These are phyloP conservation scores for Acanthochlamys bracteata DNA, from an alignment of 106 monocot genomes.

Conservation along the genomic window DNA sequence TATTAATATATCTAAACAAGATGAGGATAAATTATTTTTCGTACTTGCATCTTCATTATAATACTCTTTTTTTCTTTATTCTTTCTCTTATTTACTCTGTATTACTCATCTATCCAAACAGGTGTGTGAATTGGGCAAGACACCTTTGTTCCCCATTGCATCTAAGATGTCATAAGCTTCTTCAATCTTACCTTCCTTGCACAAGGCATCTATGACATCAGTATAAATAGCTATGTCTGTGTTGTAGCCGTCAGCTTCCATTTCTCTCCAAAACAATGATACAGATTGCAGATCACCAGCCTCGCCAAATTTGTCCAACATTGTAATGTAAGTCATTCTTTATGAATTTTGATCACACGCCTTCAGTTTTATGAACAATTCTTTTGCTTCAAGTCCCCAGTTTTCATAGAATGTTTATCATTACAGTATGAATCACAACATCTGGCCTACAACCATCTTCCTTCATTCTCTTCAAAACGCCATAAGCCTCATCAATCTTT, in stretches of 20 bases:
- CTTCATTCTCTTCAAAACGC: conserved; percentile 62
- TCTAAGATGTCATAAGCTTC: conserved; percentile 59
- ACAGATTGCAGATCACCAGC: conserved; percentile 55
- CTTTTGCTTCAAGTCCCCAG: conserved; percentile 52
- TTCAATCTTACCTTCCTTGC: conserved; percentile 58
- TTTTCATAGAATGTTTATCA: conserved; percentile 63
- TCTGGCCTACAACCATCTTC: conserved; percentile 67
- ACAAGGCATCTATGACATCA: conserved; percentile 51
- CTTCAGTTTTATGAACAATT: conserved; percentile 77
- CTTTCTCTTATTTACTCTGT: no score
- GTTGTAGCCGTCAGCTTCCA: conserved; percentile 73
- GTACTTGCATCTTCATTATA: no score
- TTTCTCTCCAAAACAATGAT: conserved; percentile 53
- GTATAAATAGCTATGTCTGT: conserved; percentile 79
- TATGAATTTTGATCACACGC: conserved; percentile 65
- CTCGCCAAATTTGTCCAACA: conserved; percentile 78
- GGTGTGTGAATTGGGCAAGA: conserved; percentile 66
- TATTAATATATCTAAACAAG: no score
- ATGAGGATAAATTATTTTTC: no score
- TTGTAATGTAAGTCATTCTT: conserved; percentile 66
- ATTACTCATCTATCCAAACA: conserved; percentile 56
- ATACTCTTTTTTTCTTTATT: no score
- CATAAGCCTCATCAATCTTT: conserved; percentile 53
- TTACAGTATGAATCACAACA: conserved; percentile 86
- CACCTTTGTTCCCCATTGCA: conserved; percentile 44